Conservation (phyloP, 225 moss, liverwort and hornwort genomes). For the Antitrichia curtipendula region DNA sequence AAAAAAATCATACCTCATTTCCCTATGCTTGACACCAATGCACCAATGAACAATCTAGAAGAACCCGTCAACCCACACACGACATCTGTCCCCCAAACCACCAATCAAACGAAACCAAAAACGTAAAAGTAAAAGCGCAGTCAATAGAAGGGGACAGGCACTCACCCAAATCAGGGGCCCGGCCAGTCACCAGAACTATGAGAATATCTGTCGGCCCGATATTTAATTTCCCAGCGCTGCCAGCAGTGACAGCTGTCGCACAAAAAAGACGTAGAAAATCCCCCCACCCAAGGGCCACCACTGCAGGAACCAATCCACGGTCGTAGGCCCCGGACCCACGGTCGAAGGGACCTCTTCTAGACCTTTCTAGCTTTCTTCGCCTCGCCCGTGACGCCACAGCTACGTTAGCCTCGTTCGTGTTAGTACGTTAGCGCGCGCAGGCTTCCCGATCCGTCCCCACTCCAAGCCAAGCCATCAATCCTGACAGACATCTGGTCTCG, state of each 20-base stretch:
- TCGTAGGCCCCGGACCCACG: neutral
- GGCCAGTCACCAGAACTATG: neutral
- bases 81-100: neutral
- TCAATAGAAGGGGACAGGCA: neutral
- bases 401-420: neutral
- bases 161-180: neutral
- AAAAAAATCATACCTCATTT: neutral
- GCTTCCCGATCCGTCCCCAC: neutral
- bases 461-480: neutral
- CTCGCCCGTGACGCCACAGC: neutral
- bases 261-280: neutral
- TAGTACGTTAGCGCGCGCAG: neutral
- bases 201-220: slow-evolving; percentile 14
- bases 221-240: neutral
- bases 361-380: neutral
- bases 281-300: neutral
- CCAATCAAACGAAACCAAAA: neutral
- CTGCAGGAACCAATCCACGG: neutral
- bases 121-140: neutral
- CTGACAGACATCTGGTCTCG: neutral
- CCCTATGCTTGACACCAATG: too few relatives aligned
- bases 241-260: neutral
- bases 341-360: neutral
- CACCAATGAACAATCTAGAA: too few relatives aligned
- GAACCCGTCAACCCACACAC: neutral